A percentile compares a stretch with the other conserved stretches of the same genome.
These are phyloP conservation scores for Trametes villosa DNA, from an alignment of 768 basidiomycete genomes.

Conservation along the genomic window DNA sequence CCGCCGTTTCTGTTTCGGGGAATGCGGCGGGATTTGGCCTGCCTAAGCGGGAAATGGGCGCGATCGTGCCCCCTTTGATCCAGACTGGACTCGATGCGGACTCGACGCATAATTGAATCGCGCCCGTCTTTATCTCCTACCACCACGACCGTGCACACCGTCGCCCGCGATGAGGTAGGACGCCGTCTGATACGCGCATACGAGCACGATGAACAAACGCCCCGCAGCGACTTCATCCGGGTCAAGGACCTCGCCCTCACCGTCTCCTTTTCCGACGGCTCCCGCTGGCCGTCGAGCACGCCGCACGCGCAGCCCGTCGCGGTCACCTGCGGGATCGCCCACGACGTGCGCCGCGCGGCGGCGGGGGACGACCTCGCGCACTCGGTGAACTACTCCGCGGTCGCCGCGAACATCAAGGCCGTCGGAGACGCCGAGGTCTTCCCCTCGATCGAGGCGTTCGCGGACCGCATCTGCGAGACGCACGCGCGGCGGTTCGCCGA, in stretches of 20 bases:
- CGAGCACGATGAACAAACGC: not conserved
- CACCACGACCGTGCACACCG: not conserved
- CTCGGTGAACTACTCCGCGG: constrained; percentile 68
- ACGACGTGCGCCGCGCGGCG: constrained; percentile 56
- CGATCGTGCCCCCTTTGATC: not conserved
- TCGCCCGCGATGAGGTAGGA: constrained; percentile 9
- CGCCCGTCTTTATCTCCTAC: not conserved
- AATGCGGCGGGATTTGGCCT: not conserved
- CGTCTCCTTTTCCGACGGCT: constrained; percentile 45
- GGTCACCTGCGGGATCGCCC: constrained; percentile 53
- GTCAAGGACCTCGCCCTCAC: constrained; percentile 54
- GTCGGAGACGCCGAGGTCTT: constrained; percentile 40
- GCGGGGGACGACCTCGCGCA: constrained; percentile 54
- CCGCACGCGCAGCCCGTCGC: constrained; percentile 54
- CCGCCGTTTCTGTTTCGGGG: not conserved
- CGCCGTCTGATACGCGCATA: not conserved
- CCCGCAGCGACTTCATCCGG: constrained; percentile 41
- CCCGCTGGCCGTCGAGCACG: constrained; percentile 48
- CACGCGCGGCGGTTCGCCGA: constrained; percentile 42
- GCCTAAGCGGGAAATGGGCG: not conserved
- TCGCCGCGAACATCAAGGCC: constrained; percentile 36
- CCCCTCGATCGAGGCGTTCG: constrained; percentile 51
- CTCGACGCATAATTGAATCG: not conserved
- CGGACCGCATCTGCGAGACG: constrained; percentile 43
- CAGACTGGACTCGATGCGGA: not conserved